phyloP scores from a whole-genome alignment of 202 grass and related monocot genomes.

The Brachypodium distachyon region DNA sequence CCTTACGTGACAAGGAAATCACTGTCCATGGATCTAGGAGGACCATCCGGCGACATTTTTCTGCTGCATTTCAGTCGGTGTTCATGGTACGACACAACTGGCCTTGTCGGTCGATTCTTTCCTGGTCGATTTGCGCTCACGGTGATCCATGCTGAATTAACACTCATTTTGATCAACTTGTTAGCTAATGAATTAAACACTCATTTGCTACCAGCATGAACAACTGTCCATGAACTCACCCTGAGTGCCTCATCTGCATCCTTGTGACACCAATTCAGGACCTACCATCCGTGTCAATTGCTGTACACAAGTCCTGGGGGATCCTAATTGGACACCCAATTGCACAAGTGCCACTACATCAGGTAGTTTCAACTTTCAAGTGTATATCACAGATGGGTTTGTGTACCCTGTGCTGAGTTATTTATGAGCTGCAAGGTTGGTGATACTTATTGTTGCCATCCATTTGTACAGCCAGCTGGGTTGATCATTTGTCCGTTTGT shows the following conservation, averaged over 20 bases:
- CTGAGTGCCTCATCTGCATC: too few species aligned
- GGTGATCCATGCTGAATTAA: background rate
- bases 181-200: background rate
- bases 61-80: constrained; percentile 9
- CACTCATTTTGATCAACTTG: background rate
- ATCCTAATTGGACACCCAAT: constrained; percentile 4
- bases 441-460: constrained; percentile 2
- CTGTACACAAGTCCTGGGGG: background rate
- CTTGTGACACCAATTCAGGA: too few species aligned
- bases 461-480: constrained; percentile 24
- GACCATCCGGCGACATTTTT: constrained; percentile 24
- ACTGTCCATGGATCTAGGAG: constrained; percentile 7
- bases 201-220: constrained; percentile 2
- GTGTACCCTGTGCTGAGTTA: constrained; percentile 4
- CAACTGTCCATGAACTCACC: background rate
- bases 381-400: background rate
- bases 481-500: too few species aligned
- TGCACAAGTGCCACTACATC: background rate
- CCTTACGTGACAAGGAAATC: background rate
- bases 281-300: constrained; percentile 29
- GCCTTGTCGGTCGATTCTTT: constrained; percentile 26
- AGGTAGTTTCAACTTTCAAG: constrained; percentile 10
- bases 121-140: background rate
- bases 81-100: constrained; percentile 30
- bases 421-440: constrained; percentile 46